A percentile compares a stretch with the other conserved stretches of the same genome.
phyloP scores from a whole-genome alignment of 192 early-diverging fungal species.

The Geosiphon pyriformis region DNA sequence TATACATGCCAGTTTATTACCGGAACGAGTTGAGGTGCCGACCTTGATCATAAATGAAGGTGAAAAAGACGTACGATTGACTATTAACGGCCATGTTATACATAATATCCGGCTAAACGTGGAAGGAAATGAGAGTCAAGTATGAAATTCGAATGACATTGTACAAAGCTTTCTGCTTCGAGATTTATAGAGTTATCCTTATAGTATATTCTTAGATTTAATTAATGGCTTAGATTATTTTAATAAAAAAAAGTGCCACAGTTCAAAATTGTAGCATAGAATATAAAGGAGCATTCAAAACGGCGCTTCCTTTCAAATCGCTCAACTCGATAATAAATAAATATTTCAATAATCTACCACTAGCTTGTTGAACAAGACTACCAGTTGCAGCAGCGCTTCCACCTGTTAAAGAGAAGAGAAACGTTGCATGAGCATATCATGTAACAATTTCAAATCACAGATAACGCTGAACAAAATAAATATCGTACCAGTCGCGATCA shows the following conservation, averaged over 20 bases:
- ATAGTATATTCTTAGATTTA: neutral
- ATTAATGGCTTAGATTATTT: neutral
- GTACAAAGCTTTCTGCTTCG: too few species aligned
- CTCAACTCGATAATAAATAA: constrained; percentile 91
- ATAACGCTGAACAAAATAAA: neutral
- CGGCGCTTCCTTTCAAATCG: constrained; percentile 73
- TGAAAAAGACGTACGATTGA: constrained; percentile 2
- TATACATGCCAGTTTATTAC: neutral
- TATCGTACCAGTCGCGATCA: constrained; percentile 77
- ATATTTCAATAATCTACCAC: constrained; percentile 74
- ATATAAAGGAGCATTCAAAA: constrained; percentile 82
- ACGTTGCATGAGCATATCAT: neutral
- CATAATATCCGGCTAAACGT: constrained; percentile 20
- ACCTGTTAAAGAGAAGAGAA: constrained; percentile 33
- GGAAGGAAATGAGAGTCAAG: neutral
- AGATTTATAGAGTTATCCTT: neutral
- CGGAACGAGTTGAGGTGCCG: neutral
- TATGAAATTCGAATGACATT: too few species aligned
- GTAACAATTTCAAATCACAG: neutral
- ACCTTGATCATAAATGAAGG: constrained; percentile 11
- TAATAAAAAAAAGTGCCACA: neutral
- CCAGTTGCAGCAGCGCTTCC: constrained; percentile 81
- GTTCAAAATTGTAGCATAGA: constrained; percentile 65
- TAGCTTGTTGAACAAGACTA: constrained; percentile 68
- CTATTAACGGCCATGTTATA: constrained; percentile 22